Conservation (phyloP, 1,284 basidiomycete genomes). For the Schizophyllum commune region DNA sequence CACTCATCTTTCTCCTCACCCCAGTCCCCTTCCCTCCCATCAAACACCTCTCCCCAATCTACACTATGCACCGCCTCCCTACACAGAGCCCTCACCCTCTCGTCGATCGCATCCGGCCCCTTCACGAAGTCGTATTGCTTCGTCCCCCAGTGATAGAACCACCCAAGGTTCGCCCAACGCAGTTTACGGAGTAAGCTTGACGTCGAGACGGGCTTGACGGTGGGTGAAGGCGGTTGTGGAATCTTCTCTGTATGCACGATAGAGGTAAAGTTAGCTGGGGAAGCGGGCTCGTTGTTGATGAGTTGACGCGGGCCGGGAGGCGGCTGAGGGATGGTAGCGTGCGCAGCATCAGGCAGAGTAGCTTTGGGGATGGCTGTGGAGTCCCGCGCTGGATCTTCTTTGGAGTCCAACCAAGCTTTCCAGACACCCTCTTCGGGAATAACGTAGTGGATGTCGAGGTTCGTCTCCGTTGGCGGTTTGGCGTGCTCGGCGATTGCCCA, state of each 20-base stretch:
- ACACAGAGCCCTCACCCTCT: conserved; percentile 51
- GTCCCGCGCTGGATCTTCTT: conserved; percentile 12
- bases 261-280: conserved; percentile 35
- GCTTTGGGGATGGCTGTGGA: background rate
- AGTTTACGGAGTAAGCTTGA: conserved; percentile 61
- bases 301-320: conserved; percentile 50
- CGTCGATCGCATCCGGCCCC: conserved; percentile 55
- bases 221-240: conserved; percentile 49
- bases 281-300: conserved; percentile 61
- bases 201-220: conserved; percentile 34
- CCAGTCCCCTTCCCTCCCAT: conserved; percentile 34
- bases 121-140: conserved; percentile 85
- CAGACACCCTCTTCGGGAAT: conserved; percentile 69
- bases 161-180: conserved; percentile 90
- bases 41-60: conserved; percentile 64
- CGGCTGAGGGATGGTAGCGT: conserved; percentile 15
- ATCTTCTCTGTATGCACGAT: conserved; percentile 48
- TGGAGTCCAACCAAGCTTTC: conserved; percentile 45
- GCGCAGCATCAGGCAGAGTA: background rate
- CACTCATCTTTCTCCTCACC: conserved; percentile 49
- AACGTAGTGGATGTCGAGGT: conserved; percentile 77
- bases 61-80: conserved; percentile 50
- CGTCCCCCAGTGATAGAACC: conserved; percentile 88
- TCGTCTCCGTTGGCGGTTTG: conserved; percentile 74
- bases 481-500: conserved; percentile 75